Evolutionary conservation across 2,329 filamentous ascomycete species (phyloP), one percentile per base, ranked within the genome.

Genomic region (Tolypocladium nubicola): DNA sequence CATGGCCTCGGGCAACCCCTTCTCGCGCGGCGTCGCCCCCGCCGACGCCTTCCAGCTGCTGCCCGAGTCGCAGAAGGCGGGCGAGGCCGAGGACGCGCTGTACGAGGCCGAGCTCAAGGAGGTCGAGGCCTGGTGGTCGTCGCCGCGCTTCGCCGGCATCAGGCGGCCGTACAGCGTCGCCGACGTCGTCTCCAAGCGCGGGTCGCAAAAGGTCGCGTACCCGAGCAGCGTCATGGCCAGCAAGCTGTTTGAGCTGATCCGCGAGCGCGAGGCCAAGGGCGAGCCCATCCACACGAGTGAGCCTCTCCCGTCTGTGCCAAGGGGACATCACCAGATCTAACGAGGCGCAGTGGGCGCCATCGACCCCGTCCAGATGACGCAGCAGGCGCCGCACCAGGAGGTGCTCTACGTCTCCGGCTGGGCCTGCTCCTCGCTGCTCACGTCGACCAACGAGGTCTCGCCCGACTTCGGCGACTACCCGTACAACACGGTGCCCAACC

Each of bases 351-450:
- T 99, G 88, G 94, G 94, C 65, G 94, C 92, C 59, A 95, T 99
- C 73, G 94, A 99, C 69, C 94, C 94, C n/a, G 86, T 97, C 13
- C 94, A 99, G 76, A 97, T 99, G 94, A 96, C 94, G 53, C 94
- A 99, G 73, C 94, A 97, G 77, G 94, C 94, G 19, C 84, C 89
- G 7, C 89, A 97, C 75, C 94, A 97, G 71, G 93, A 99, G 71
- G 89, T 97, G 21, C 81, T 99, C 52, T 99, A 99, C 74, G 80
- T 99, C 61, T 97, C 92, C 0, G 94, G 94, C 61, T 99, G 94
- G 94, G 94, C 94, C 6, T 97, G 94, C 75, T 97, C 93, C 0
- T 93, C 91, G 0, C 84, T 96, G 23, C 79, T 99, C 52, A 97
- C 93, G 4, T 87, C 86, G 11, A 97, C 94, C 41, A 97, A 99